Conservation (phyloP, 2,329 filamentous ascomycete species). For the Paecilomyces sp. region DNA sequence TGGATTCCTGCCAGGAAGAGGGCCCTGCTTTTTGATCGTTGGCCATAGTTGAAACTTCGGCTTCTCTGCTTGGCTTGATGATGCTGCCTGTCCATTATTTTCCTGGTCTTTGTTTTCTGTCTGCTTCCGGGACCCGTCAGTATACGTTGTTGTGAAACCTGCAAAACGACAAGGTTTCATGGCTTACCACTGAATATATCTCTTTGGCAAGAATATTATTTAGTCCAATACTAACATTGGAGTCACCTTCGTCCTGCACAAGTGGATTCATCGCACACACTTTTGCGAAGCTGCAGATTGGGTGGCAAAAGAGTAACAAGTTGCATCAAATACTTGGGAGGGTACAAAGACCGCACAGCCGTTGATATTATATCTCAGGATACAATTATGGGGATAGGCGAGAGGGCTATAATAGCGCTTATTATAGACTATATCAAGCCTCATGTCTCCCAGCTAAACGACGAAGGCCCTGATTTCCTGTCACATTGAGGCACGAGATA, state of each 20-base stretch:
- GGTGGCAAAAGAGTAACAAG: background rate
- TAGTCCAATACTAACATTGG: conserved; percentile 12
- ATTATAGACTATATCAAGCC: background rate
- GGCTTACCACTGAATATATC: conserved; percentile 13
- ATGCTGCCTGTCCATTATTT: background rate
- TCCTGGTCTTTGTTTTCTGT: background rate
- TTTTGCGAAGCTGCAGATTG: background rate
- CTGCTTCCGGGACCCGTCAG: background rate
- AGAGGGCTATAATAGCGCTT: background rate
- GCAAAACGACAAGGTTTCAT: background rate
- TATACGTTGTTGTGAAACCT: background rate
- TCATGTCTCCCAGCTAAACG: background rate
- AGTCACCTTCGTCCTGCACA: background rate
- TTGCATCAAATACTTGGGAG: background rate
- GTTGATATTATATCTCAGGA: background rate
- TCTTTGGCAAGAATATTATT: conserved; percentile 17
- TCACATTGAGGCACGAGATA: background rate
- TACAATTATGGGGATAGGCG: background rate
- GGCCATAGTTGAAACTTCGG: conserved; percentile 17
- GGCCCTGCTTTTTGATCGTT: conserved; percentile 10
- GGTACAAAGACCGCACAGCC: background rate
- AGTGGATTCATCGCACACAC: background rate
- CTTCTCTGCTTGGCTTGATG: conserved; percentile 9
- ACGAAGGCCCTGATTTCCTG: background rate
- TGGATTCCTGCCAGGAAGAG: background rate